phyloP scores from a whole-genome alignment of 2,329 filamentous ascomycete species.

The Xylaria sp. region DNA sequence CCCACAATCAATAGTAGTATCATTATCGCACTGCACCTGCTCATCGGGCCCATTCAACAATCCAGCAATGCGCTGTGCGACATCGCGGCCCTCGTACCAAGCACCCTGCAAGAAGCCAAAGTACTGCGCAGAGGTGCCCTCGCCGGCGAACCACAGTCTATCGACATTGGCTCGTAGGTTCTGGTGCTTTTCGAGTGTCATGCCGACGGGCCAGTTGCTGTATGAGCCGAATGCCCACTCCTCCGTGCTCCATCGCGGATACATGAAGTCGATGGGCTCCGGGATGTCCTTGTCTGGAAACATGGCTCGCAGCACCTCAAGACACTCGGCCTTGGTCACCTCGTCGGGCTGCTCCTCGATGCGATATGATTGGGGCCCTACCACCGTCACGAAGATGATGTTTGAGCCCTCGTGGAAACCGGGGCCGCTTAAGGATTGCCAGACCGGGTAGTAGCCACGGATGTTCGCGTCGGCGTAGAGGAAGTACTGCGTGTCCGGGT shows the following conservation, averaged over 20 bases:
- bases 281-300: slow-evolving; percentile 67
- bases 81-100: slow-evolving; percentile 65
- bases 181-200: slow-evolving; percentile 72
- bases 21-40: slow-evolving; percentile 36
- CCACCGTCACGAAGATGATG: slow-evolving; percentile 73
- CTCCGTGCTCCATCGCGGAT: slow-evolving; percentile 66
- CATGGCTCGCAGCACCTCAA: slow-evolving; percentile 69
- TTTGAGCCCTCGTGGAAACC: slow-evolving; percentile 70
- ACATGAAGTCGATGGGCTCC: slow-evolving; percentile 68
- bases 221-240: slow-evolving; percentile 68
- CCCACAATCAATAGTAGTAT: slow-evolving; percentile 44
- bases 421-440: slow-evolving; percentile 68
- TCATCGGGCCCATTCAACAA: slow-evolving; percentile 44
- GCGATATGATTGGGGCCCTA: slow-evolving; percentile 64
- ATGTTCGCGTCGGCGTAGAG: slow-evolving; percentile 56
- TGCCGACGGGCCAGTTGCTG: slow-evolving; percentile 73
- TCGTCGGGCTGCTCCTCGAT: slow-evolving; percentile 69
- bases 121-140: slow-evolving; percentile 70
- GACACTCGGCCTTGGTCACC: slow-evolving; percentile 64
- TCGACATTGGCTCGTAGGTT: slow-evolving; percentile 73
- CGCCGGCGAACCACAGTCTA: slow-evolving; percentile 72
- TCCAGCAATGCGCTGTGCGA: slow-evolving; percentile 57
- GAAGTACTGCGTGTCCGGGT: slow-evolving; percentile 56
- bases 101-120: slow-evolving; percentile 74
- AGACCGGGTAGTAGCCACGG: slow-evolving; percentile 64